Evolutionary conservation across 2,329 filamentous ascomycete species (phyloP), one percentile per base, ranked within the genome.

Genomic region (Diaporthe vaccinii): DNA sequence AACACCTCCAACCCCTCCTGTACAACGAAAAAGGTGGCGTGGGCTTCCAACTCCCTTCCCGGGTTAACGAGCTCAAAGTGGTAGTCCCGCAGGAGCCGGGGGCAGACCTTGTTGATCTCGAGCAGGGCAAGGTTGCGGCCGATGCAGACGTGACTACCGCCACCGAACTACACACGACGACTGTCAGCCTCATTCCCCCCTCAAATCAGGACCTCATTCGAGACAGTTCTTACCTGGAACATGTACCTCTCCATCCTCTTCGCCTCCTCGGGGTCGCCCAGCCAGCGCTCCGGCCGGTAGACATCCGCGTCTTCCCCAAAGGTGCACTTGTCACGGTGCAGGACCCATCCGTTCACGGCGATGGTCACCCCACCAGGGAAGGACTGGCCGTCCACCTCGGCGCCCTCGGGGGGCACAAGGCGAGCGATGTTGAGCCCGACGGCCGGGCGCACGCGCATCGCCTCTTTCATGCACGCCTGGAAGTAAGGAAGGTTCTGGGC

Each of bases 101-200:
- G 89, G 49, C 90, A 81, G 49, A 91, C 85, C 84, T 92, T 92
- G 82, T 91, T 89, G 78, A 91, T 89, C 81, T 91, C 89, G 39
- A 91, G 81, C 55, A 90, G 82, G 0, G 88, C 89, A 44, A 91
- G 79, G 79, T 90, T 89, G 6, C 87, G 85, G 28, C 89, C 89
- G 75, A 90, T 89, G 79, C 89, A 91, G 4, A 90, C 80, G 65
- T 90, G 87, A 12, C 85, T 85, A 36, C 89, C 89, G 15, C 86
- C 89, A 31, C 89, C 89, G 77, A 91, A 91, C 86, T 87, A 53
- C 46, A 70, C 31, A 70, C 31, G 51, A 31, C 15, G 14, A 4
- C 3, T 58, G 68, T 72, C 22, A 62, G 65, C 9, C 22, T 10
- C 9, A 7, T 46, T 49, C 12, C 8, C 31, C 6, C n/a, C 17